Conservation (phyloP, 1,284 basidiomycete genomes). For the Stygiomarasmius scandens region DNA sequence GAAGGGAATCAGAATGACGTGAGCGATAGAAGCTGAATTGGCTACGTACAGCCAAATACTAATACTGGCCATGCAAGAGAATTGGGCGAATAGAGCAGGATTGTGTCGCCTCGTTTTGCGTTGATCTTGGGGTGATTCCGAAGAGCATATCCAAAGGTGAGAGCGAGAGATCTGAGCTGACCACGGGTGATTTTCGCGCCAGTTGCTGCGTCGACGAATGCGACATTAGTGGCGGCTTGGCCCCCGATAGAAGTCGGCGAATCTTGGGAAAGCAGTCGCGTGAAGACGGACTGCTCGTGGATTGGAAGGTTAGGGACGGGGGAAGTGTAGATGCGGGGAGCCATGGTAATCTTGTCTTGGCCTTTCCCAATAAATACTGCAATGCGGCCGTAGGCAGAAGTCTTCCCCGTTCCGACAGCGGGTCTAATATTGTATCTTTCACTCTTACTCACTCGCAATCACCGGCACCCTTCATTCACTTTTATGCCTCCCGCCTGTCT, state of each 20-base stretch:
- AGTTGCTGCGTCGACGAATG: conserved; percentile 70
- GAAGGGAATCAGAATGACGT: conserved; percentile 1
- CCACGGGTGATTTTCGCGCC: conserved; percentile 59
- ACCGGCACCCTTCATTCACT: too few species aligned
- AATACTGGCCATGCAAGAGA: conserved; percentile 65
- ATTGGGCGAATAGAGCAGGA: conserved; percentile 65
- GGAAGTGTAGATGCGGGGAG: conserved; percentile 47
- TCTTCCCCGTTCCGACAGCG: not conserved
- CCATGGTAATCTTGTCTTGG: conserved; percentile 30
- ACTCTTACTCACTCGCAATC: too few species aligned
- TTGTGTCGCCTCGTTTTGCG: conserved; percentile 43
- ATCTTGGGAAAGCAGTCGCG: conserved; percentile 45
- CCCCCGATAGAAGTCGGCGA: conserved; percentile 40
- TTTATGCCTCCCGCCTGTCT: too few species aligned
- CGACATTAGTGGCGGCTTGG: conserved; percentile 45
- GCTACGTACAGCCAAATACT: conserved; percentile 50
- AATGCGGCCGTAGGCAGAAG: not conserved
- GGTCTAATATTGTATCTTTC: too few species aligned
- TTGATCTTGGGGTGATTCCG: conserved; percentile 38
- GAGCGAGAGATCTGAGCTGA: conserved; percentile 55
- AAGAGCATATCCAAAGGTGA: conserved; percentile 61
- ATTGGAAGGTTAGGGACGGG: conserved; percentile 36
- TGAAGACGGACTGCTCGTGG: conserved; percentile 49
- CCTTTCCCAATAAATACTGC: not conserved
- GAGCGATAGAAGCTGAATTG: not conserved